Evolutionary conservation across 2,329 filamentous ascomycete genomes (phyloP), one percentile per base, ranked within the genome.

Genomic region (Colletotrichum cuscutae): DNA sequence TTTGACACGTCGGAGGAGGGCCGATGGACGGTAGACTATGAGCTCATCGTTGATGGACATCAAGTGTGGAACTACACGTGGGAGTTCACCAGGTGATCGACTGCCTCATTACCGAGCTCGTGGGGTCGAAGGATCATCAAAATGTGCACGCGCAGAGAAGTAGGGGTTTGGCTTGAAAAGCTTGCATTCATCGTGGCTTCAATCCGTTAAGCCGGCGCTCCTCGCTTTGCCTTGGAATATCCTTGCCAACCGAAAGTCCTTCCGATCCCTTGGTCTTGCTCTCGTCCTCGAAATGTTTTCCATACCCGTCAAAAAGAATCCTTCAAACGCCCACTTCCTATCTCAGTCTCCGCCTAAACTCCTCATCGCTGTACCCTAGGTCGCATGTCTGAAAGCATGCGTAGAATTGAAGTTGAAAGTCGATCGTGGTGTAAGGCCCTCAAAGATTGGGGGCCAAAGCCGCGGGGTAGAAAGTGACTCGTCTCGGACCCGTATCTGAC

Each of bases 351-450:
- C 54, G 19, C n/a, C 64, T 5, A 62, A 64, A 72, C 65, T 64
- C 70, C 70, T 19, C 1, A 54, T 56, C 56, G 35, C 13, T 58
- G 4, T 65, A 54, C 70, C 70, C 70, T 65, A 70, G 6, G 22
- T 22, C 12, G 60, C 70, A 70, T 70, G 66, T 30, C 35, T 60
- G 30, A 57, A n/a, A 24, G 35, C 60, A 72, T 65, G 70, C 59
- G 28, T 54, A 61, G 35, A 72, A 57, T 72, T 19, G 60, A 70
- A 72, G 30, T 22, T 56, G 59, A 49, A 60, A 26, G n/a, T 37
- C 22, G n/a, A 12, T 19, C 60, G 9, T 26, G 22, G 56, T 35
- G 52, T 60, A n/a, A 46, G 15, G 42, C 26, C 26, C 46, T 49
- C 24, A 6, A 49, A 19, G 19, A 49, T 22, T 49, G 19, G 42